Evolutionary conservation across 805 yeast genomes (phyloP).

Genomic region (Hanseniaspora mollemarum): DNA sequence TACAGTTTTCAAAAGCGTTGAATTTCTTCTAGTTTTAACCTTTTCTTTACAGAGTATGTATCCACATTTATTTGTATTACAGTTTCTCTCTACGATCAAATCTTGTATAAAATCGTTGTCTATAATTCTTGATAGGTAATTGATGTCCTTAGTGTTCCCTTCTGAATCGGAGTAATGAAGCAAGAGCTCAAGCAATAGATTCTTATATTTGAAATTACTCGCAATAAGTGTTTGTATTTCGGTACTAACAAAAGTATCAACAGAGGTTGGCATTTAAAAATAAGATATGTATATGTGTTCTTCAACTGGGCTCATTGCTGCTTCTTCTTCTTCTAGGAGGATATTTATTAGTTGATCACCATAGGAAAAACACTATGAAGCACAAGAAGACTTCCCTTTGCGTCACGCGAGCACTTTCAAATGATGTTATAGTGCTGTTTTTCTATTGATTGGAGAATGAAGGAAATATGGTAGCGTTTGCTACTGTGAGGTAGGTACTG

Average conservation of each 20-base stretch:
- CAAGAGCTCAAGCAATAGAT: slow-evolving; percentile 3
- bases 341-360: no score
- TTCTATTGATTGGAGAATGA: no score
- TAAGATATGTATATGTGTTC: neutral
- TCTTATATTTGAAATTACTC: slow-evolving; percentile 8
- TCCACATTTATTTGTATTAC: slow-evolving; percentile 13
- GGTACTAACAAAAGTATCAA: neutral
- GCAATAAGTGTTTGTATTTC: slow-evolving; percentile 1
- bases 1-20: slow-evolving; percentile 7
- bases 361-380: no score
- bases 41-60: slow-evolving; percentile 9
- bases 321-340: no score
- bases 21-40: slow-evolving; percentile 4
- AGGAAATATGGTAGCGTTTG: no score
- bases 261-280: neutral
- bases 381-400: no score
- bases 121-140: slow-evolving; percentile 10
- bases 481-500: no score
- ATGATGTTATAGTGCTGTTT: no score
- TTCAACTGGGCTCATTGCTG: no score
- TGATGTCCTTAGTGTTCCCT: slow-evolving; percentile 7
- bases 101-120: slow-evolving; percentile 7
- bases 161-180: slow-evolving; percentile 6
- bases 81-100: slow-evolving; percentile 13
- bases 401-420: no score